Base-by-base conservation (phyloP, 495 filamentous ascomycete genomes). In the Ascodesmis nigricans region DNA sequence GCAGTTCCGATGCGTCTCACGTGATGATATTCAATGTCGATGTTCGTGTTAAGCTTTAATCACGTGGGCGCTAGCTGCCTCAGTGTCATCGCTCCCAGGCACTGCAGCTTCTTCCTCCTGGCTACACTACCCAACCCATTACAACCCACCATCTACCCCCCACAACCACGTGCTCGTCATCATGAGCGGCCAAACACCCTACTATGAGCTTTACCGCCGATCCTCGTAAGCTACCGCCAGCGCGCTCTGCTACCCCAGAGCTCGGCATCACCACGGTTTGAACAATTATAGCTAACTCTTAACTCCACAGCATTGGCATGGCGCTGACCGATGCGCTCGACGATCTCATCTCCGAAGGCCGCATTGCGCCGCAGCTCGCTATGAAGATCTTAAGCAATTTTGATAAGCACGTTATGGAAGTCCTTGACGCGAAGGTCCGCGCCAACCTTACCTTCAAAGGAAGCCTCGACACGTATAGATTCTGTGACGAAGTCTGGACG, bases 401-500 rank as follows among this genome's bases (percentile, higher is more conserved):
- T 57, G 90, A 99, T 54, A 69, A 75, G 36, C 67, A 72, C 31
- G 75, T 99, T 34, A 73, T 87, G 8, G 78, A 91, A 46, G 73
- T 90, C 2, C 58, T 99, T 36, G 71, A 73, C 18, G 79, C 91
- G 0, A 90, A 77, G 55, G 83, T 95, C 44, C 90, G 87, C 58
- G 67, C 80, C 17, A 70, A 83, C 25, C 56, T 95, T 59, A 75
- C 67, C 4, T 99, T 99, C 67, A 99, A 99, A 79, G 90, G 87
- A 19, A 83, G 90, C 45, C 72, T 99, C 29, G 87, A 99, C 55
- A 99, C 90, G 19, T 99, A 99, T 63, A 80, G 90, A 46, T 99
- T 95, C 66, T 99, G 90, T 63, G 90, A 99, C 57, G 90, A 99
- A 61, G 90, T 99, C 35, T 99, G 90, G 90, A 99, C 90, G 1